These are phyloP conservation scores for Rhizoclosmatium globosum DNA, from an alignment of 192 early-diverging fungal species.

Conservation along the genomic window DNA sequence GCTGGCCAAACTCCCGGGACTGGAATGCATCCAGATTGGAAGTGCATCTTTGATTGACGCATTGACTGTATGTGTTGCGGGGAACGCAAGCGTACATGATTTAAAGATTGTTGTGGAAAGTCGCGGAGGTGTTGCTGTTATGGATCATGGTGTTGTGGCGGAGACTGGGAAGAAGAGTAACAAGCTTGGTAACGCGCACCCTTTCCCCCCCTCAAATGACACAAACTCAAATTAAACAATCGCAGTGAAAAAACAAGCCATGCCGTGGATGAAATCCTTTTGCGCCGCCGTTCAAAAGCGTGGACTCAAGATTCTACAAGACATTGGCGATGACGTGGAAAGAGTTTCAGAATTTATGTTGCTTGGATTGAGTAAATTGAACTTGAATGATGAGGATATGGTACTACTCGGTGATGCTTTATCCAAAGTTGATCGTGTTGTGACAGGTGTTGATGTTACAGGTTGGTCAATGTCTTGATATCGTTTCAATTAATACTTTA, in stretches of 20 bases:
- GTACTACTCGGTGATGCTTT: neutral
- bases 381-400: neutral
- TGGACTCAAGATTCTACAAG: neutral
- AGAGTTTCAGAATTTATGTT: neutral
- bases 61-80: neutral
- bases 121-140: neutral
- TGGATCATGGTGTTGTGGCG: neutral
- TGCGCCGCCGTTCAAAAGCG: slow-evolving; percentile 9
- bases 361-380: neutral
- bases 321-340: slow-evolving; percentile 9
- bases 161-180: neutral
- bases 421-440: neutral
- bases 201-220: neutral
- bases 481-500: no score
- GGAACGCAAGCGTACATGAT: neutral
- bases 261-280: slow-evolving; percentile 14
- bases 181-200: neutral
- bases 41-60: neutral
- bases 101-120: neutral
- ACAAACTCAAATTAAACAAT: neutral
- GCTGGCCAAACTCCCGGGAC: neutral
- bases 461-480: no score
- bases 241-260: neutral
- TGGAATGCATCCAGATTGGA: neutral
- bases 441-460: neutral